Percentiles rank a stretch among this genome's conserved stretches.
Conservation (phyloP, 2,329 filamentous ascomycete genomes). For the Alternaria burnsii region DNA sequence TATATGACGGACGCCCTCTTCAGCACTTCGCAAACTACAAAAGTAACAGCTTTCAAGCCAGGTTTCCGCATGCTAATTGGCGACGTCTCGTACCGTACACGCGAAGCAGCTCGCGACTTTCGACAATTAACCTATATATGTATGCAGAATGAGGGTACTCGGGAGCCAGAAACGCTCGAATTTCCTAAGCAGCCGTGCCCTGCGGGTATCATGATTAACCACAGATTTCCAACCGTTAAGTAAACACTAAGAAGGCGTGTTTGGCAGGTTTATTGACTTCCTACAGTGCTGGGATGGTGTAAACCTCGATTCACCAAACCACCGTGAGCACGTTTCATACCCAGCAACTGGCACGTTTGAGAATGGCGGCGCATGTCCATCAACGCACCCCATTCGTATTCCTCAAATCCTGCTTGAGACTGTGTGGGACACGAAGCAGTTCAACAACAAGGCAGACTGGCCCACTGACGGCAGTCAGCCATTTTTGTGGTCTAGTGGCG, state of each 20-base stretch:
- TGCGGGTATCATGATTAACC: slow-evolving; percentile 39
- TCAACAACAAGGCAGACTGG: slow-evolving; percentile 47
- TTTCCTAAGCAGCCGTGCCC: slow-evolving; percentile 38
- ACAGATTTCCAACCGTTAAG: slow-evolving; percentile 32
- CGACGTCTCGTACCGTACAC: slow-evolving; percentile 40
- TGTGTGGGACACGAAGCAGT: slow-evolving; percentile 43
- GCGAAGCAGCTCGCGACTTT: slow-evolving; percentile 34
- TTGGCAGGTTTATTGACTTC: background rate
- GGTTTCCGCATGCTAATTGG: slow-evolving; percentile 59
- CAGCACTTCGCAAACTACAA: slow-evolving; percentile 41
- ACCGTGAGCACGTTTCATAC: slow-evolving; percentile 39
- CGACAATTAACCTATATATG: slow-evolving; percentile 40
- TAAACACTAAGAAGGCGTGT: background rate
- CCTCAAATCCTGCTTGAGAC: slow-evolving; percentile 46
- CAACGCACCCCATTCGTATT: slow-evolving; percentile 38
- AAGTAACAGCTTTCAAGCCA: slow-evolving; percentile 54
- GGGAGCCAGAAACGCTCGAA: slow-evolving; percentile 33
- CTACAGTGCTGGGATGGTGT: slow-evolving; percentile 36
- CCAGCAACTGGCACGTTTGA: slow-evolving; percentile 43
- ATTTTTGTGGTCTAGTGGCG: slow-evolving; percentile 44
- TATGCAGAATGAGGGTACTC: slow-evolving; percentile 40
- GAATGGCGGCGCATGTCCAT: slow-evolving; percentile 38
- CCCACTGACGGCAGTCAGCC: slow-evolving; percentile 43
- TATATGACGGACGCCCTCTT: slow-evolving; percentile 54
- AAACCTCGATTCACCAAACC: slow-evolving; percentile 38